Evolutionary conservation across 2,329 filamentous ascomycete species (phyloP).

Genomic region (Fusarium sp.): DNA sequence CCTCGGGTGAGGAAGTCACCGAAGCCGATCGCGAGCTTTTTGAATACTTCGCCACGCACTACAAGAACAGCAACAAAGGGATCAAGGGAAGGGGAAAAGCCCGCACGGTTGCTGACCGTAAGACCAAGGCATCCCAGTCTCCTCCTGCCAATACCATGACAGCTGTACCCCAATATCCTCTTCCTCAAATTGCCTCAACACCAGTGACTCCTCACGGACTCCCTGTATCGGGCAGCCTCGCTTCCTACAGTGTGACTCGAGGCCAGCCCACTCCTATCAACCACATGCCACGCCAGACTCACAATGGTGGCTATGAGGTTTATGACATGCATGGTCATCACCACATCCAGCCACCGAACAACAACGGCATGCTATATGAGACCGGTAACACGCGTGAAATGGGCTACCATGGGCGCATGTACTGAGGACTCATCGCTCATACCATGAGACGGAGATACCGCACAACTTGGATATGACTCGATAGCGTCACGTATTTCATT

Average conservation of each 20-base stretch:
- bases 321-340: slow-evolving; percentile 55
- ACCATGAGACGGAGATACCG: slow-evolving; percentile 8
- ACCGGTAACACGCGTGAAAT: slow-evolving; percentile 54
- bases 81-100: slow-evolving; percentile 96
- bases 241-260: slow-evolving; percentile 48
- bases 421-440: slow-evolving; percentile 42
- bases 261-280: slow-evolving; percentile 40
- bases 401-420: slow-evolving; percentile 56
- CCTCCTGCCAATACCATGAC: slow-evolving; percentile 29
- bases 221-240: slow-evolving; percentile 42
- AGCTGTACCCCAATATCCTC: slow-evolving; percentile 36
- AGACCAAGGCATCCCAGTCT: slow-evolving; percentile 43
- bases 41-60: slow-evolving; percentile 85
- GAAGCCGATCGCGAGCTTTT: slow-evolving; percentile 78
- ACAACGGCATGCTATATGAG: slow-evolving; percentile 53
- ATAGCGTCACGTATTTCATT: slow-evolving; percentile 6
- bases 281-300: slow-evolving; percentile 45
- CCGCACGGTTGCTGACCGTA: slow-evolving; percentile 64
- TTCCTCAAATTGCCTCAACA: slow-evolving; percentile 41
- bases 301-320: slow-evolving; percentile 52
- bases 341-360: slow-evolving; percentile 29
- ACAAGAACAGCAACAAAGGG: slow-evolving; percentile 98
- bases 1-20: slow-evolving; percentile 65
- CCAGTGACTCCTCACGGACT: slow-evolving; percentile 40
- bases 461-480: slow-evolving; percentile 9